Base-by-base conservation (phyloP, 225 moss, liverwort and hornwort species). In the Antitrichia curtipendula region DNA sequence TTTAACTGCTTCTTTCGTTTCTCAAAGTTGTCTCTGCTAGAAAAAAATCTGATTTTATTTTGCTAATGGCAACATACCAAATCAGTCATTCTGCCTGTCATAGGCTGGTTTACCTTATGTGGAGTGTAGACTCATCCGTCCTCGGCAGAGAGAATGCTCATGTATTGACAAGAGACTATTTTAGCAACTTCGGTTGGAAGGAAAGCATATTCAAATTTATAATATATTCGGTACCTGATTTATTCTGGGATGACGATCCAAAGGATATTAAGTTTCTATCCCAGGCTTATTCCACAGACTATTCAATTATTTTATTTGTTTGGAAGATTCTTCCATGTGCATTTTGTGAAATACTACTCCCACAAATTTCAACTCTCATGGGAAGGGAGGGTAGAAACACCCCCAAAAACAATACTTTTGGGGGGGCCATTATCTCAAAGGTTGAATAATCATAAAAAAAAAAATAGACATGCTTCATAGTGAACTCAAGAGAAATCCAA, bases 391-490 rank as follows among this genome's bases (percentile, higher is more conserved):
- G 34, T 22, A 22, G 75, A 34, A 75, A 75, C 14, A 75, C 3
- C 74, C 34, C 0, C 9, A 49, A 49, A 49, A 0, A 74, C 19
- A 21, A 22, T 9, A 25, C 15, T 45, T 25, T 3, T 4, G 13
- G 4, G 13, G 4, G 14, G 13, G 40, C 13, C 15, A 41, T 15
- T 5, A 15, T 70, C 14, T 13, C 4, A 25, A 70, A 25, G 13
- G 38, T 40, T 1, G 1, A 47, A 73, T 18, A 19, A 47, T 1
- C 3, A 8, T n/a, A n/a, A n/a, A n/a, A 45, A 4, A 17, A 18
- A 11, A 47, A 11, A 18, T 11, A 4, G 19, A 2, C 2, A 0
- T 2, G 2, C 31, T 18, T 4, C 3, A 8, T 19, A 21, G 21
- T 0, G 0, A 49, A 74, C 2, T 4, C 7, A 32, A 52, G 21